Base-by-base conservation (phyloP, 805 yeast species). In the Yarrowia deformans region DNA sequence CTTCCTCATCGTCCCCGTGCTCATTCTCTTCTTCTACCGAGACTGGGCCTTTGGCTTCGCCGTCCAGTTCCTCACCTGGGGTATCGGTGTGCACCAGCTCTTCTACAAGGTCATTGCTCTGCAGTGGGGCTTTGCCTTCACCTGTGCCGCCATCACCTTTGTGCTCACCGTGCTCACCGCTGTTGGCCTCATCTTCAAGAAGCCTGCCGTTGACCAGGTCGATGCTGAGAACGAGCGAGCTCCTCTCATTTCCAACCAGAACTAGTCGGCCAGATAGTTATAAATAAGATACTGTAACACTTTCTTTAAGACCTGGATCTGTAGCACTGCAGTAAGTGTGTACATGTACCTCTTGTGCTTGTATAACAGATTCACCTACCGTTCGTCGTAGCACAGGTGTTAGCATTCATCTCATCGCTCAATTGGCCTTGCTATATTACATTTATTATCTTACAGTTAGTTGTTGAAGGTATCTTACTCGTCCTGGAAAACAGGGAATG, bases 71-170 rank as follows among this genome's bases (percentile, higher is more conserved):
- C 79, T 91, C 73, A 80, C 84, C 71, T 82, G 89, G 69, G 93
- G 90, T 43, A 76, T 91, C 55, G 94, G 88, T 4, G 80, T 89
- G 55, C 88, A 89, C 68, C 97, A 91, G 79, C 76, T 91, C 68
- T 82, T 87, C 75, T 84, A 87, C 60, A 89, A 85, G 79, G 80
- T 86, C 45, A 83, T 91, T 79, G 94, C 94, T 2, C 82, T 91
- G 72, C 97, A 91, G 80, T 91, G 97, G 97, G 85, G 89, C 72
- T 91, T 91, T 80, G 96, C 93, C 3, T 86, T 89, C 72, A 77
- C 84, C 68, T 90, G 90, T 71, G 79, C 90, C 10, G 87, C 85
- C 6, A 68, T 87, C 39, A 82, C 89, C 76, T 82, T 87, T 69
- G 74, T 87, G 23, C 76, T 83, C 61, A 81, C 90, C 8, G 73